Base-by-base conservation (phyloP, 2,329 filamentous ascomycete species). In the Delphinella strobiligena region DNA sequence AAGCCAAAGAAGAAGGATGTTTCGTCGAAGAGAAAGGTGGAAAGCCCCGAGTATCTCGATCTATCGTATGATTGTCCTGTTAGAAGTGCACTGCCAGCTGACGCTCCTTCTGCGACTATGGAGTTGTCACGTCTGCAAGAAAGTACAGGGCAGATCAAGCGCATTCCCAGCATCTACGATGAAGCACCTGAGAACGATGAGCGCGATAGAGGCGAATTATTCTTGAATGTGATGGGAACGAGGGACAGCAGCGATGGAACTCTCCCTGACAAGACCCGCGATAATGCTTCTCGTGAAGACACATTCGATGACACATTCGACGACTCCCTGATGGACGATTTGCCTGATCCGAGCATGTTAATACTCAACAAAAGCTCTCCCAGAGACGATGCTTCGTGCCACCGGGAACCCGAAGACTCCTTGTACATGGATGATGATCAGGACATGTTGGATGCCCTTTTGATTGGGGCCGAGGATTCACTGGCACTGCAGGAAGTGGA, bases 391-490 rank as follows among this genome's bases (percentile, higher is more conserved):
- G 22, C 7, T 7, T 27, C 22, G 22, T 27, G 7, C 22, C 11
- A n/a, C n/a, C n/a, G n/a, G n/a, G 38, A 8, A 37, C 3, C 31
- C 19, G 34, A 37, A 10, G 41, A 41, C 16, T 24, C 18, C 4
- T 15, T 24, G 4, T 43, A 29, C 17, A 14, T 44, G 5, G 40
- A 45, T 16, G 19, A 33, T 17, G 46, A 48, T 24, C 41, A 46
- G 15, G 44, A 46, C 3, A 43, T 48, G 41, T 36, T 48, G 9
- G 44, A 48, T 16, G 44, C 42, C 2, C 40, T 37, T 8, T 27
- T 46, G 37, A 32, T 48, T n/a, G 44, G 44, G 4, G 15, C 37
- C 5, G 40, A 46, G 27, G 46, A 47, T 18, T 46, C 46, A n/a
- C n/a, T n/a, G n/a, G n/a, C n/a, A n/a, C n/a, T n/a, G n/a, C n/a